phyloP scores from a whole-genome alignment of 2,329 filamentous ascomycete species.

The Cytospora leucostoma region DNA sequence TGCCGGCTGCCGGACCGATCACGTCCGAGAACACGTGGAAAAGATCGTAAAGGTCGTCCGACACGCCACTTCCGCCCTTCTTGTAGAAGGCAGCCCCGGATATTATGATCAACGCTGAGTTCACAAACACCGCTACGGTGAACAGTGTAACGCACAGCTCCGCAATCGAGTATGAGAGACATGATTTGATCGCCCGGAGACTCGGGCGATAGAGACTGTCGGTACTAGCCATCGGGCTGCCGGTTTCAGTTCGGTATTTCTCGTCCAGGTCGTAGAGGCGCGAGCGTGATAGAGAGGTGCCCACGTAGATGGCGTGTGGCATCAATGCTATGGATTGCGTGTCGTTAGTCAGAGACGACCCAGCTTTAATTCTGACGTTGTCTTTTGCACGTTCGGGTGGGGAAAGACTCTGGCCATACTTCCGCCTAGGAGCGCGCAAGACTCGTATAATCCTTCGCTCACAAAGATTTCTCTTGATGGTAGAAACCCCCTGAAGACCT shows the following conservation, averaged over 20 bases:
- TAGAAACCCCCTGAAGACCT: slow-evolving; percentile 64
- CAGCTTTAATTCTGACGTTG: not conserved
- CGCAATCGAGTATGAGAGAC: slow-evolving; percentile 69
- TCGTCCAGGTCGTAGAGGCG: slow-evolving; percentile 63
- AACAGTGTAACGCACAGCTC: slow-evolving; percentile 71
- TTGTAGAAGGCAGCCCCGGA: slow-evolving; percentile 71
- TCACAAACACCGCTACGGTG: slow-evolving; percentile 79
- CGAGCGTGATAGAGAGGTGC: slow-evolving; percentile 65
- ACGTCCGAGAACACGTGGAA: slow-evolving; percentile 53
- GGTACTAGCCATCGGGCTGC: slow-evolving; percentile 33
- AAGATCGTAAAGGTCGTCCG: slow-evolving; percentile 69
- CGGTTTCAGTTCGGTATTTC: slow-evolving; percentile 41
- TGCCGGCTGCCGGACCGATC: slow-evolving; percentile 69
- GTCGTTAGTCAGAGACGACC: not conserved
- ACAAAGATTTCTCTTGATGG: slow-evolving; percentile 59
- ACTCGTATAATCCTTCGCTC: slow-evolving; percentile 58
- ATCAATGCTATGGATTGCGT: slow-evolving; percentile 51
- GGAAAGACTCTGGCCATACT: slow-evolving; percentile 36
- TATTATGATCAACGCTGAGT: slow-evolving; percentile 75
- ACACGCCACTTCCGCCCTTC: slow-evolving; percentile 63
- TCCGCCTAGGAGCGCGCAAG: slow-evolving; percentile 72
- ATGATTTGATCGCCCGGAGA: slow-evolving; percentile 68
- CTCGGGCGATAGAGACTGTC: slow-evolving; percentile 62
- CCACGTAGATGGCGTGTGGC: slow-evolving; percentile 66
- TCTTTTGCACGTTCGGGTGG: not conserved